Conservation (phyloP, 2,329 filamentous ascomycete species). For the Nemania sp. region DNA sequence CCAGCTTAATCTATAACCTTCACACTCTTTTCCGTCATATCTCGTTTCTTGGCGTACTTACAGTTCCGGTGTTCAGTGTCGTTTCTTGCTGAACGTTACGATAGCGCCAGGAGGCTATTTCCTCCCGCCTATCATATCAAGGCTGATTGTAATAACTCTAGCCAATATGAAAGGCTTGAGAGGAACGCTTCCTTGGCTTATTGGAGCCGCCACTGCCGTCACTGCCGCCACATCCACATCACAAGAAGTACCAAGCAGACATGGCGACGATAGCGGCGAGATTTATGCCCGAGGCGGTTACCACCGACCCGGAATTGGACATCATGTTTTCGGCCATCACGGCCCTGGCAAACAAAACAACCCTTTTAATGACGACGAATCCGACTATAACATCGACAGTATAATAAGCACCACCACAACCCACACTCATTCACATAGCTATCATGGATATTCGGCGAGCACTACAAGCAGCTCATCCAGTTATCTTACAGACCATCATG, state of each 20-base stretch:
- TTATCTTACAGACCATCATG: background rate
- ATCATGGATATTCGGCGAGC: no score
- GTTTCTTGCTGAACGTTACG: background rate
- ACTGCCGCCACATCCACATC: background rate
- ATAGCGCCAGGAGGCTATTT: background rate
- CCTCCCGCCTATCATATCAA: background rate
- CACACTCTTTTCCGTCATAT: background rate
- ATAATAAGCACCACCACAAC: background rate
- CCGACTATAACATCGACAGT: background rate
- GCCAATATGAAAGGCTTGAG: conserved; percentile 7
- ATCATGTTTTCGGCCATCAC: background rate
- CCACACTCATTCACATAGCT: no score
- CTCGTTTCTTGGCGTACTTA: background rate
- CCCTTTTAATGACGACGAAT: background rate
- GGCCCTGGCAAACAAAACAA: background rate
- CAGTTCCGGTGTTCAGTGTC: background rate
- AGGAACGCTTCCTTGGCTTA: background rate
- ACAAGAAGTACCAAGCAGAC: background rate
- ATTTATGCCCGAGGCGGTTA: background rate
- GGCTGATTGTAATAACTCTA: background rate
- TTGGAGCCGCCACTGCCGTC: background rate
- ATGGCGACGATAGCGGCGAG: background rate
- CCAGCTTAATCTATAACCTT: no score
- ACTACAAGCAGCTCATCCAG: no score
- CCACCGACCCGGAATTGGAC: background rate